Conservation (phyloP, 352 stramenopile species). For the Phytophthora pistaciae region DNA sequence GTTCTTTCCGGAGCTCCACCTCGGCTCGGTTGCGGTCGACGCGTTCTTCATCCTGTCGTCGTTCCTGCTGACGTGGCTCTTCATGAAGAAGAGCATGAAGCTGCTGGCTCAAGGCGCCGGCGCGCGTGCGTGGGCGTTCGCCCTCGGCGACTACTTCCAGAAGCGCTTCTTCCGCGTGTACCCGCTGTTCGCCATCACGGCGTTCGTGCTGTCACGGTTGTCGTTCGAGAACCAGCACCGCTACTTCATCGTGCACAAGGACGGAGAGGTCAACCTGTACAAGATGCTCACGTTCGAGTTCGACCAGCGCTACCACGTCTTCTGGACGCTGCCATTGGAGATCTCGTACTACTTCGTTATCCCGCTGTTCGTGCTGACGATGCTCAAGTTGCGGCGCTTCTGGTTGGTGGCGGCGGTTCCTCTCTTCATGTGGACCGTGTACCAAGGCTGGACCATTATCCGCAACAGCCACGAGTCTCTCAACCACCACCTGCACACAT, state of each 20-base stretch:
- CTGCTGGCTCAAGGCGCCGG: constrained; percentile 32
- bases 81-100: constrained; percentile 43
- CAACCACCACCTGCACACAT: constrained; percentile 38
- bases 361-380: constrained; percentile 40
- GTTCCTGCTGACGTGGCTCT: constrained; percentile 49
- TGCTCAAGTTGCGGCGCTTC: constrained; percentile 23
- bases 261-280: constrained; percentile 34
- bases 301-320: constrained; percentile 46
- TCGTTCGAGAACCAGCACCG: constrained; percentile 34
- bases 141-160: constrained; percentile 49
- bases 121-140: constrained; percentile 22
- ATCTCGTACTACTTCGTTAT: constrained; percentile 57
- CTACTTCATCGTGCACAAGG: constrained; percentile 39
- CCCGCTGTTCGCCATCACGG: constrained; percentile 52
- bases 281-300: constrained; percentile 50
- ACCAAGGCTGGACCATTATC: constrained; percentile 25
- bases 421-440: constrained; percentile 34
- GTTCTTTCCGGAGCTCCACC: constrained; percentile 23
- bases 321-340: constrained; percentile 63
- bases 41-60: constrained; percentile 56
- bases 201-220: constrained; percentile 36
- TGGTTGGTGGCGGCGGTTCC: constrained; percentile 40
- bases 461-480: constrained; percentile 39
- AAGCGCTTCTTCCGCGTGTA: constrained; percentile 70
- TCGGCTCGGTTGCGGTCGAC: constrained; percentile 44